Percentiles rank a stretch among this genome's conserved stretches.
Conservation (phyloP, 2,329 filamentous ascomycete species). For the Pyrenophora seminiperda region DNA sequence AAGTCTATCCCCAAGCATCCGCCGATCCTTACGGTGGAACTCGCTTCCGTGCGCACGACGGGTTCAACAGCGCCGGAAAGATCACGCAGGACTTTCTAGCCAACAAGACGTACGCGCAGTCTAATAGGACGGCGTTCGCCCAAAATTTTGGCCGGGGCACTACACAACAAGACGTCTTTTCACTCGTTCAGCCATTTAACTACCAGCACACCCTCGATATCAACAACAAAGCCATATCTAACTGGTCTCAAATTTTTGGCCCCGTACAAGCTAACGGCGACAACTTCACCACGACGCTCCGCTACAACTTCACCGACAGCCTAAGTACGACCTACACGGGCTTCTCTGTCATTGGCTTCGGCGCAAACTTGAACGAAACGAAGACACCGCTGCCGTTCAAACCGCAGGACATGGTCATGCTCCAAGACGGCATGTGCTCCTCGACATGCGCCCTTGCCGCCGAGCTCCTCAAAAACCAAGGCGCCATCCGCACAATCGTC, state of each 20-base stretch:
- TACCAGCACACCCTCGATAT: slow-evolving; percentile 41
- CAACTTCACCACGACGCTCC: slow-evolving; percentile 43
- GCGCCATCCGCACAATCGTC: slow-evolving; percentile 50
- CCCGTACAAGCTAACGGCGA: slow-evolving; percentile 41
- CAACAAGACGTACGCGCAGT: slow-evolving; percentile 38
- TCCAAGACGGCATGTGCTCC: slow-evolving; percentile 54
- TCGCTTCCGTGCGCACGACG: slow-evolving; percentile 54
- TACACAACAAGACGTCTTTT: slow-evolving; percentile 30
- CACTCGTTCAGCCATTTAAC: slow-evolving; percentile 39
- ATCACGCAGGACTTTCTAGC: slow-evolving; percentile 38
- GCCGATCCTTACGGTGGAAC: slow-evolving; percentile 53
- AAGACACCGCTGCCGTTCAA: slow-evolving; percentile 44
- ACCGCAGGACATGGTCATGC: slow-evolving; percentile 49
- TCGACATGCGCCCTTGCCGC: slow-evolving; percentile 54
- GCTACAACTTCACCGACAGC: slow-evolving; percentile 47
- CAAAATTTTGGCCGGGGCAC: slow-evolving; percentile 32
- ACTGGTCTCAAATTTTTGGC: slow-evolving; percentile 47
- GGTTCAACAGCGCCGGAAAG: slow-evolving; percentile 44
- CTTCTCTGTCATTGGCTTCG: slow-evolving; percentile 40
- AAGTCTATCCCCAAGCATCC: slow-evolving; percentile 57
- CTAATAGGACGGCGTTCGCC: slow-evolving; percentile 34
- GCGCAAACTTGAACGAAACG: slow-evolving; percentile 37
- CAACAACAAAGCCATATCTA: slow-evolving; percentile 35
- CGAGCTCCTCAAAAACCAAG: slow-evolving; percentile 55
- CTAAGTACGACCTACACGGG: slow-evolving; percentile 36